Base-by-base conservation (phyloP, 163 green algal species). In the Coccomyxa subellipsoidea region DNA sequence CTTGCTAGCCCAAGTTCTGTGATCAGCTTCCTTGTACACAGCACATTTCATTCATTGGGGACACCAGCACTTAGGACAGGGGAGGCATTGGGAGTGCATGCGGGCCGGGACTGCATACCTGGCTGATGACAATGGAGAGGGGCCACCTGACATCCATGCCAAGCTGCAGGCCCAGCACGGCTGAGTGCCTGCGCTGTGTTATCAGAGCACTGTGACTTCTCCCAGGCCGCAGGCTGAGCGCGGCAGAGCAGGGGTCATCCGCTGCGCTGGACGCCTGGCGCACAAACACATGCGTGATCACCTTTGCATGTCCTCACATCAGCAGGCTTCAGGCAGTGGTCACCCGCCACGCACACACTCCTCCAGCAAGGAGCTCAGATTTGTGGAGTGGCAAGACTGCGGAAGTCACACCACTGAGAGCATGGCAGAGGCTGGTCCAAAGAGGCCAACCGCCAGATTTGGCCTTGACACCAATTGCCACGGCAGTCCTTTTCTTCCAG, bases 91-190 rank as follows among this genome's bases (percentile, higher is more conserved):
- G 73, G 37, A 69, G 23, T 77, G 59, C n/a, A 76, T n/a, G 38
- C 73, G 34, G 2, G 18, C 18, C 38, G 77, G 27, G 27, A 71
- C 36, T 75, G 35, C 54, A 23, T 34, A 78, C 85, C 85, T 89
- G 66, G 38, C 83, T 87, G 29, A 89, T n/a, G 34, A 89, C 69
- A 7, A 81, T 73, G 31, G 38, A 76, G 5, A 87, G 78, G 0
- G 85, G 85, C 85, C 85, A 89, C 37, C 53, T 38, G 8, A 87
- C 72, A 18, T 77, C 25, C 37, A 79, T 87, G 39, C 81, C 75
- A 8, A 89, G 78, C 29, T 47, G 32, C 12, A 89, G n/a, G 69
- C 71, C 72, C 25, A 86, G 80, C n/a, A 89, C 53, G 1, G 70
- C 77, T 32, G 76, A 82, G 38, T 86, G 80, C 23, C 47, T 59